These are phyloP conservation scores for Zelonia costaricensis DNA, from an alignment of 208 protist genomes.

Conservation along the genomic window DNA sequence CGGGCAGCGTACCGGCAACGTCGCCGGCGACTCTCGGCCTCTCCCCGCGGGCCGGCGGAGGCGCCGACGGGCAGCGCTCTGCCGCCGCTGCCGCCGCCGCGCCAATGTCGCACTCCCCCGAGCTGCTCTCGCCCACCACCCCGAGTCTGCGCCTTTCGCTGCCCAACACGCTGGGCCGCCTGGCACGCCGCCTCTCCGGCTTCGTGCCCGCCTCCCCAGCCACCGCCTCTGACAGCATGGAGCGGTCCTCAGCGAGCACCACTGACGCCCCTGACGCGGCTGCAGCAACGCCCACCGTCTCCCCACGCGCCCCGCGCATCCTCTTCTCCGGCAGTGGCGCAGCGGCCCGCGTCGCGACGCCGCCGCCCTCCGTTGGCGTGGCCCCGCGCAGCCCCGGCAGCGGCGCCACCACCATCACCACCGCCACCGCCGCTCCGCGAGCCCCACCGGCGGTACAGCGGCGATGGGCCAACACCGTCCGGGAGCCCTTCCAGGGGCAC, in stretches of 20 bases:
- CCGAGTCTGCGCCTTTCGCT: neutral
- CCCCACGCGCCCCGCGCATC: too few relatives aligned
- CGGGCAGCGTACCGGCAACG: slow-evolving; percentile 11
- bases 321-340: slow-evolving; percentile 7
- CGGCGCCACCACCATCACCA: neutral
- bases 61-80: too few relatives aligned
- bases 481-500: slow-evolving; percentile 4
- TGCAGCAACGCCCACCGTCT: neutral
- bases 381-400: neutral
- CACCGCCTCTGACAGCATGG: neutral
- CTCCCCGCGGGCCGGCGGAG: neutral
- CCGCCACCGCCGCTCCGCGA: neutral
- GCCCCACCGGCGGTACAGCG: neutral
- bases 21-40: neutral
- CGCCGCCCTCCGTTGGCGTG: neutral
- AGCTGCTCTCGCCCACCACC: too few relatives aligned
- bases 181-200: neutral
- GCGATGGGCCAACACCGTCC: neutral
- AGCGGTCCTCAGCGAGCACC: too few relatives aligned
- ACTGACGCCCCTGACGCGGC: too few relatives aligned
- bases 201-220: neutral
- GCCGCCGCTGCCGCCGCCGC: neutral
- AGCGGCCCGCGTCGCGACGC: neutral
- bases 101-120: neutral
- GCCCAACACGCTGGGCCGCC: neutral